Percentiles rank a stretch among this genome's conserved stretches.
Evolutionary conservation across 495 filamentous ascomycete genomes (phyloP).

Genomic region (Talaromyces borbonicus): DNA sequence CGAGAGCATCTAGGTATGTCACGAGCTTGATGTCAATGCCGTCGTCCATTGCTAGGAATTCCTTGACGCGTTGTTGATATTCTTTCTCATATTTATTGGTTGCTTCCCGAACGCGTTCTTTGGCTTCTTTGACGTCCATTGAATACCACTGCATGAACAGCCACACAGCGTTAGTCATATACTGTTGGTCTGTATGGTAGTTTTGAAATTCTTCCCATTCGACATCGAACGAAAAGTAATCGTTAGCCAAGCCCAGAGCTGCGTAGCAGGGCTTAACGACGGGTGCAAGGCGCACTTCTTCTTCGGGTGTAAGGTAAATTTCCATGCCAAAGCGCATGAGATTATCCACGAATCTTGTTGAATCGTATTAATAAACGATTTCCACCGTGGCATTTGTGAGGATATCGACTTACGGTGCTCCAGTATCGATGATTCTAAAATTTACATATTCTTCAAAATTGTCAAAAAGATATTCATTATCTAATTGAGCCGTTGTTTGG

Average conservation of each 20-base stretch:
- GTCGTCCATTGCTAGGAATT: slow-evolving; percentile 8
- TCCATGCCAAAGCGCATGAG: slow-evolving; percentile 19
- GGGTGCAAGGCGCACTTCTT: slow-evolving; percentile 8
- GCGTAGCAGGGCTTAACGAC: slow-evolving; percentile 15
- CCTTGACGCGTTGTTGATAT: slow-evolving; percentile 9
- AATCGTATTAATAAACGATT: neutral
- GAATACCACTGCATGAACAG: slow-evolving; percentile 16
- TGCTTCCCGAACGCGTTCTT: slow-evolving; percentile 9
- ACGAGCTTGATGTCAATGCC: slow-evolving; percentile 6
- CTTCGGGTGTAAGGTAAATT: slow-evolving; percentile 11
- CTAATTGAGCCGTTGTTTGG: slow-evolving; percentile 13
- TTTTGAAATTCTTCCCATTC: slow-evolving; percentile 17
- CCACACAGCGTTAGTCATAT: slow-evolving; percentile 18
- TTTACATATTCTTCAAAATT: slow-evolving; percentile 16
- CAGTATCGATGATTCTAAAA: slow-evolving; percentile 18
- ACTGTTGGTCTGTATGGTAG: neutral
- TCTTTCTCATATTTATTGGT: slow-evolving; percentile 12
- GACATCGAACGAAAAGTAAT: slow-evolving; percentile 18
- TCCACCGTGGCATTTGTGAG: neutral
- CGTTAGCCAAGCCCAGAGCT: slow-evolving; percentile 16
- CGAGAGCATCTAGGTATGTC: slow-evolving; percentile 11
- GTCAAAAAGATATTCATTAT: slow-evolving; percentile 14
- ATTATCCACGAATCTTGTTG: slow-evolving; percentile 1
- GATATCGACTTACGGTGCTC: slow-evolving; percentile 13
- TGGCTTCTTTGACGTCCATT: slow-evolving; percentile 11